Percentiles rank a stretch among this genome's conserved stretches.
Evolutionary conservation across 2,329 filamentous ascomycete species (phyloP).

Genomic region (Penicillium sp.): DNA sequence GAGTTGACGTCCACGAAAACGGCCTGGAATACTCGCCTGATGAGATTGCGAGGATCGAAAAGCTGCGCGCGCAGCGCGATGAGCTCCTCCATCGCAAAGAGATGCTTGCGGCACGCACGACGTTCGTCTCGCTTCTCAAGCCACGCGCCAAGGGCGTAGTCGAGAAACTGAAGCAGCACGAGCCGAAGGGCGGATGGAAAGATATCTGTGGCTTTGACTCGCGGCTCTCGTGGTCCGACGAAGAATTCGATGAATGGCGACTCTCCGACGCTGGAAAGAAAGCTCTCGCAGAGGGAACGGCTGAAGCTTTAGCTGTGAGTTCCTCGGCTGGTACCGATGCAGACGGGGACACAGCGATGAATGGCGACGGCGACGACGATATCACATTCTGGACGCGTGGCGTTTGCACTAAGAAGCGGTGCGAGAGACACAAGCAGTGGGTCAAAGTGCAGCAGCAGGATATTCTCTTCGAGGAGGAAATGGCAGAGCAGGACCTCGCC

Average conservation of each 20-base stretch:
- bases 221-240: slow-evolving; percentile 49
- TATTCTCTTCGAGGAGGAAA: slow-evolving; percentile 44
- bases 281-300: slow-evolving; percentile 41
- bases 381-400: slow-evolving; percentile 40
- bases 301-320: slow-evolving; percentile 33
- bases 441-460: slow-evolving; percentile 49
- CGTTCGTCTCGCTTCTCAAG: slow-evolving; percentile 45
- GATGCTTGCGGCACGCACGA: slow-evolving; percentile 45
- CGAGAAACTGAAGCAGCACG: slow-evolving; percentile 46
- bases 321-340: slow-evolving; percentile 28
- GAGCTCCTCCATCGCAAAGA: slow-evolving; percentile 38
- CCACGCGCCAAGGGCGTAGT: slow-evolving; percentile 44
- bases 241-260: slow-evolving; percentile 51
- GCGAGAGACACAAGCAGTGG: slow-evolving; percentile 51
- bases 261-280: slow-evolving; percentile 39
- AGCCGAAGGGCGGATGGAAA: slow-evolving; percentile 49
- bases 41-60: slow-evolving; percentile 42
- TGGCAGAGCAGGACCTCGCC: slow-evolving; percentile 40
- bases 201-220: slow-evolving; percentile 52
- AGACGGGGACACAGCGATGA: slow-evolving; percentile 39
- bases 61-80: slow-evolving; percentile 36
- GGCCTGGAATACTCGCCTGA: slow-evolving; percentile 38
- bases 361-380: slow-evolving; percentile 32
- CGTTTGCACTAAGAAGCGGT: slow-evolving; percentile 50
- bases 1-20: slow-evolving; percentile 31